A percentile compares a stretch with the other conserved stretches of the same genome.
phyloP scores from a whole-genome alignment of 352 stramenopile genomes.

The Peronosclerospora sorghi region DNA sequence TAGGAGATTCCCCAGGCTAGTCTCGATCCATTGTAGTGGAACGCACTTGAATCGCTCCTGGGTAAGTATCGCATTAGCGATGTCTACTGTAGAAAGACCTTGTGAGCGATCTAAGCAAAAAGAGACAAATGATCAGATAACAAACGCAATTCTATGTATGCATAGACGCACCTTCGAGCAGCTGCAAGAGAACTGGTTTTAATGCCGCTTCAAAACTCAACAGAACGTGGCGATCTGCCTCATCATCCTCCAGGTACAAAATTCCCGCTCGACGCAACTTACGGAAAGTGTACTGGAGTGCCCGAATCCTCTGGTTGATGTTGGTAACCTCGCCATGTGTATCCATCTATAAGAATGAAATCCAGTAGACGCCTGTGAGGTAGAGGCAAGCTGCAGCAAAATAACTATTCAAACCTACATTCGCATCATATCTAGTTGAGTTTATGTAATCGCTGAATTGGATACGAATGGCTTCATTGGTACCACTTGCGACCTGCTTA shows the following conservation, averaged over 20 bases:
- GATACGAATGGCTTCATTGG: constrained; percentile 4
- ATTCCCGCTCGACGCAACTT: constrained; percentile 32
- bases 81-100: constrained; percentile 29
- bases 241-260: constrained; percentile 45
- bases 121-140: not conserved
- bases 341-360: constrained; percentile 1
- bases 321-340: not conserved
- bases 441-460: constrained; percentile 16
- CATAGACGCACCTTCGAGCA: constrained; percentile 20
- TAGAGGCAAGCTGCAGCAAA: not conserved
- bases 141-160: not conserved
- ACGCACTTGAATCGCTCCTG: constrained; percentile 38
- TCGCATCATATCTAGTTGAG: not conserved
- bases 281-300: constrained; percentile 34
- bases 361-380: not conserved
- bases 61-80: constrained; percentile 37
- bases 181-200: constrained; percentile 29
- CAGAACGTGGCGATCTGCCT: constrained; percentile 41
- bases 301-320: constrained; percentile 14
- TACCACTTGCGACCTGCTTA: constrained; percentile 11
- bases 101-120: constrained; percentile 13
- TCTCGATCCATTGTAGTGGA: constrained; percentile 42
- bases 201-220: constrained; percentile 38
- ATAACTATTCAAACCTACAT: constrained; percentile 3
- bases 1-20: constrained; percentile 24